These are phyloP conservation scores for Globisporangium mamillatum DNA, from an alignment of 352 stramenopile species.

Conservation along the genomic window DNA sequence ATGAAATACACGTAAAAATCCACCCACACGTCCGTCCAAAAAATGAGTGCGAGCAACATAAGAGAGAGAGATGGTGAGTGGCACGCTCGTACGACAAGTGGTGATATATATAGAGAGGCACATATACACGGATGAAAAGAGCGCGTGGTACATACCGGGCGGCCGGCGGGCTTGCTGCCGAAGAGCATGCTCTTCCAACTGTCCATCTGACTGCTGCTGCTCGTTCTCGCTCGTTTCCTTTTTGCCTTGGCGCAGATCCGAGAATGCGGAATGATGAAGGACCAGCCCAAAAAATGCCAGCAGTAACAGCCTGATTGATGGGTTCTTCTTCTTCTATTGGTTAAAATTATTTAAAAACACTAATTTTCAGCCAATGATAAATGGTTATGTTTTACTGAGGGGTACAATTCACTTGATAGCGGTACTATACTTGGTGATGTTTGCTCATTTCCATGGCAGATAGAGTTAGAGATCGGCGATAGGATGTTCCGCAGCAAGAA, in stretches of 20 bases:
- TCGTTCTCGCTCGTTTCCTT: neutral
- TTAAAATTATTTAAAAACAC: neutral
- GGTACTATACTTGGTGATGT: neutral
- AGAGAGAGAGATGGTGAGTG: neutral
- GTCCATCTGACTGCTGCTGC: slow-evolving; percentile 23
- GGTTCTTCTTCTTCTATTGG: neutral
- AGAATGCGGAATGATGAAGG: slow-evolving; percentile 1
- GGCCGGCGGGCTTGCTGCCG: slow-evolving; percentile 29
- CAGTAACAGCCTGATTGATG: neutral
- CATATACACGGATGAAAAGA: neutral
- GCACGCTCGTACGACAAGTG: no score
- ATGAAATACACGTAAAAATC: neutral
- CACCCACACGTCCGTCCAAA: neutral
- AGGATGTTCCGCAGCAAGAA: slow-evolving; percentile 42
- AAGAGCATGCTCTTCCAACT: slow-evolving; percentile 38
- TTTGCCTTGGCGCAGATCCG: neutral
- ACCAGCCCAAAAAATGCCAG: neutral
- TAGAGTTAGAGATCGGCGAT: neutral
- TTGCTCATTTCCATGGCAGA: neutral
- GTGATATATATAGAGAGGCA: neutral
- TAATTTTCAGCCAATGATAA: neutral
- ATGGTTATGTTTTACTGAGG: neutral
- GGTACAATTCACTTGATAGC: neutral
- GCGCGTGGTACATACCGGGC: slow-evolving; percentile 6
- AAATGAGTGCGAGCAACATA: neutral